Evolutionary conservation across 2,329 filamentous ascomycete genomes (phyloP).

Genomic region (Amauroascus verrucosus): DNA sequence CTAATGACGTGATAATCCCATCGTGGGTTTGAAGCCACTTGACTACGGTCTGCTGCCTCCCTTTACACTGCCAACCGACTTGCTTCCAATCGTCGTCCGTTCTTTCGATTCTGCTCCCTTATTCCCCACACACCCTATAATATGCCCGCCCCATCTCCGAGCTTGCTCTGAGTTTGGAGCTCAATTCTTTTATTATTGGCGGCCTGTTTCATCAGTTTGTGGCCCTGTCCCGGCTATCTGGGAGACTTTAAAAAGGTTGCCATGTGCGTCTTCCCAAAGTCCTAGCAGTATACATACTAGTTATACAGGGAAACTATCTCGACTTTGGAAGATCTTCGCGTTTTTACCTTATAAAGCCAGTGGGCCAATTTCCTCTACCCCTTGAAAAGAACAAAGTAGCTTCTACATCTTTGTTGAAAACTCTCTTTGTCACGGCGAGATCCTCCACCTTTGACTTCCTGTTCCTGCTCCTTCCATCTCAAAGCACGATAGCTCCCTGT

Average conservation of each 20-base stretch:
- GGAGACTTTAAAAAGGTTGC: constrained; percentile 19
- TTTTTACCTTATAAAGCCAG: constrained; percentile 5
- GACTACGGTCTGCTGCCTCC: background rate
- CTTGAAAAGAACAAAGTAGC: background rate
- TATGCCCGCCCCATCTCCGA: constrained; percentile 5
- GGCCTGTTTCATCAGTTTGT: constrained; percentile 8
- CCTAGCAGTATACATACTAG: too few species aligned
- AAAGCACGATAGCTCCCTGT: background rate
- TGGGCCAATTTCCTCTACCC: background rate
- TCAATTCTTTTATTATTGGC: background rate
- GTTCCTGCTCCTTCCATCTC: background rate
- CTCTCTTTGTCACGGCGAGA: background rate
- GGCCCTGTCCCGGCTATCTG: constrained; percentile 18
- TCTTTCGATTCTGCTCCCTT: constrained; percentile 9
- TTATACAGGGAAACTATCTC: constrained; percentile 1
- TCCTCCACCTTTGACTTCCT: background rate
- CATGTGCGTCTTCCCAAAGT: constrained; percentile 16
- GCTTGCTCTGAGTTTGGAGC: background rate
- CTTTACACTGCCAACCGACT: constrained; percentile 1
- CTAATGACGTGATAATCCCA: constrained; percentile 7
- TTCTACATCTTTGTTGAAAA: background rate
- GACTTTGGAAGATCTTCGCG: constrained; percentile 2
- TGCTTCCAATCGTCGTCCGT: constrained; percentile 6
- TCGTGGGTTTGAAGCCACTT: constrained; percentile 5
- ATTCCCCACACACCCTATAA: constrained; percentile 9